phyloP scores from a whole-genome alignment of 2,329 filamentous ascomycete genomes.

The Fusarium domesticum region DNA sequence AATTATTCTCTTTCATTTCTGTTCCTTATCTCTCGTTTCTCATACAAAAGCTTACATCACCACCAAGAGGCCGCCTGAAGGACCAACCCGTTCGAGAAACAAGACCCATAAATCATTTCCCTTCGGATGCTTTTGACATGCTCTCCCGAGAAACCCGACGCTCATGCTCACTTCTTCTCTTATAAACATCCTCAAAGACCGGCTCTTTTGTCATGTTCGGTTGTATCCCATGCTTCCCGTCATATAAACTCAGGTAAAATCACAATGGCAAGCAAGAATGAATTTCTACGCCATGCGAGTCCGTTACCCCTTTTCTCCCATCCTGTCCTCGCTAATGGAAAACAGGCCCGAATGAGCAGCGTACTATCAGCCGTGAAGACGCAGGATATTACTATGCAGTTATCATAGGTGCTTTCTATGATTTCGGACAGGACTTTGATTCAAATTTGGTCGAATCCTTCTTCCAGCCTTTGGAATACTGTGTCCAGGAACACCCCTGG shows the following conservation, averaged over 20 bases:
- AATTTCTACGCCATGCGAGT: slow-evolving; percentile 20
- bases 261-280: slow-evolving; percentile 11
- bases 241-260: too few species aligned
- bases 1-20: too few species aligned
- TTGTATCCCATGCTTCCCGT: too few species aligned
- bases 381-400: slow-evolving; percentile 23
- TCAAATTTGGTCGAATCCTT: slow-evolving; percentile 11
- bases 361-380: slow-evolving; percentile 22
- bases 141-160: not conserved
- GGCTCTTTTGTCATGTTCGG: too few species aligned
- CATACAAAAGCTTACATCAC: not conserved
- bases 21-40: too few species aligned
- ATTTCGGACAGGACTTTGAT: slow-evolving; percentile 3
- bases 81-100: not conserved
- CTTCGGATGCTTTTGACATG: not conserved
- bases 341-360: slow-evolving; percentile 24
- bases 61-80: not conserved
- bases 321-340: not conserved
- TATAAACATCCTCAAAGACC: too few species aligned
- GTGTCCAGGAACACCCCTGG: slow-evolving; percentile 20
- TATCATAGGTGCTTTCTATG: slow-evolving; percentile 21
- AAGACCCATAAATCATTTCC: not conserved
- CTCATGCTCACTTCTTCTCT: not conserved
- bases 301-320: not conserved
- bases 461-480: slow-evolving; percentile 14